Evolutionary conservation across 164 flowering plant species (phyloP).

Genomic region (Macadamia integrifolia): DNA sequence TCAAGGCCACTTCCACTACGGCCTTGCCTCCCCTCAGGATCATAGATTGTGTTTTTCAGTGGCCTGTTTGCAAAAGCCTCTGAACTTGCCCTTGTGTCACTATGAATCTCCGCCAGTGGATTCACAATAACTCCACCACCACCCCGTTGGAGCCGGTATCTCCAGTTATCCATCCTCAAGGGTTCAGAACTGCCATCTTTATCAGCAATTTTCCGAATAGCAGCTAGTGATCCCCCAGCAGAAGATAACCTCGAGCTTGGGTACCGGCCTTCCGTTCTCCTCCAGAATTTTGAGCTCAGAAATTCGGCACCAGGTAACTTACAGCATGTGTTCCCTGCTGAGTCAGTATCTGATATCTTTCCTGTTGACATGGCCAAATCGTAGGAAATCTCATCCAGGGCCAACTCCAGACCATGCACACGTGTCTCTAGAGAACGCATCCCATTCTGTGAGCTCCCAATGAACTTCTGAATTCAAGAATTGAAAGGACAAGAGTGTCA

Average conservation of each 20-base stretch:
- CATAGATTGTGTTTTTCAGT: constrained; percentile 14
- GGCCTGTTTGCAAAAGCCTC: constrained; percentile 22
- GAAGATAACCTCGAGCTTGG: constrained; percentile 37
- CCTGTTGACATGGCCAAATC: constrained; percentile 71
- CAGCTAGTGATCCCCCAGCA: constrained; percentile 28
- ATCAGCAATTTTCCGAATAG: constrained; percentile 27
- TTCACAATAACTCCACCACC: constrained; percentile 61
- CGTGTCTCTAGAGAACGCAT: constrained; percentile 84
- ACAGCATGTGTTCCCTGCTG: constrained; percentile 53
- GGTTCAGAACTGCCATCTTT: constrained; percentile 30
- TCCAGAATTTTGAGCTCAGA: constrained; percentile 83
- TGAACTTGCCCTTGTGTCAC: constrained; percentile 28
- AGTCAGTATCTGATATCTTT: constrained; percentile 37
- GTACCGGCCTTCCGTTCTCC: constrained; percentile 47
- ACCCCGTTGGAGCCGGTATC: constrained; percentile 40
- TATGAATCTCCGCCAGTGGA: constrained; percentile 67
- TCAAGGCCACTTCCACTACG: constrained; percentile 11
- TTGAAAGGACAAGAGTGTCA: constrained; percentile 5
- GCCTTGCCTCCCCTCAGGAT: constrained; percentile 18
- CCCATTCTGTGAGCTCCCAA: constrained; percentile 81
- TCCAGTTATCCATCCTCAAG: constrained; percentile 29
- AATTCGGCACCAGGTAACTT: constrained; percentile 75
- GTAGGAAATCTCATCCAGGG: constrained; percentile 75
- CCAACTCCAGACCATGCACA: constrained; percentile 81
- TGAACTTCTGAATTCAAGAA: constrained; percentile 47